Evolutionary conservation across 331 rosid genomes (phyloP).

Genomic region (Ulmus americana): DNA sequence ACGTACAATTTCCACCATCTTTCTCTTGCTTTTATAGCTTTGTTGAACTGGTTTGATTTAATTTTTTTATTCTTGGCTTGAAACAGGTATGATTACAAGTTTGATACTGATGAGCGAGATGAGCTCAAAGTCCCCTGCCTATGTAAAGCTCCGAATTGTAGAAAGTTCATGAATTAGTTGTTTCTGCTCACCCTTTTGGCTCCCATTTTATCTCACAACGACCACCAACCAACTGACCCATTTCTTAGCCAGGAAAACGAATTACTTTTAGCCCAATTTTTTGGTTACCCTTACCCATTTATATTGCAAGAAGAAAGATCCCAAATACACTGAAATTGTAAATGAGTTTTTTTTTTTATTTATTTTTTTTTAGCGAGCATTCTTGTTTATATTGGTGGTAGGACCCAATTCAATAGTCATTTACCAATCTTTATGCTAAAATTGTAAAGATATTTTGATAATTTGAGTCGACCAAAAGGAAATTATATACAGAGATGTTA

Average conservation of each 20-base stretch:
- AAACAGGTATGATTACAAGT: conserved; percentile 86
- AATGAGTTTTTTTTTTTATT: too few species aligned
- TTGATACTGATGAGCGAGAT: conserved; percentile 83
- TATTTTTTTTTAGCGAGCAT: too few species aligned
- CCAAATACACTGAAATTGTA: conserved; percentile 8
- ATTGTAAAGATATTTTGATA: too few species aligned
- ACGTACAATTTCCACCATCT: conserved; percentile 44
- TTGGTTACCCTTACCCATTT: conserved; percentile 21
- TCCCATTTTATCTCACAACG: background rate
- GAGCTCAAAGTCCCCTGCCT: conserved; percentile 85
- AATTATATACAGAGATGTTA: too few species aligned
- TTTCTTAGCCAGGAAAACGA: conserved; percentile 19
- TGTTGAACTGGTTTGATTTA: background rate
- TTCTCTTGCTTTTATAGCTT: background rate
- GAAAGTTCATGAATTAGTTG: conserved; percentile 73
- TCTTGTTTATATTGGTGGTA: too few species aligned
- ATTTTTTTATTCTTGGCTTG: background rate
- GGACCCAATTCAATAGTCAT: too few species aligned
- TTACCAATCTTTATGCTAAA: too few species aligned
- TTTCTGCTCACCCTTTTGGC: conserved; percentile 13
- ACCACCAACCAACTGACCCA: conserved; percentile 23
- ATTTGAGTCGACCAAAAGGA: too few species aligned
- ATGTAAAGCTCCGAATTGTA: conserved; percentile 71
- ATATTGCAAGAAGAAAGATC: conserved; percentile 17
- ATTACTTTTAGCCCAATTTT: conserved; percentile 17